phyloP scores from a whole-genome alignment of 83 land plant genomes.

The Larix sibirica region DNA sequence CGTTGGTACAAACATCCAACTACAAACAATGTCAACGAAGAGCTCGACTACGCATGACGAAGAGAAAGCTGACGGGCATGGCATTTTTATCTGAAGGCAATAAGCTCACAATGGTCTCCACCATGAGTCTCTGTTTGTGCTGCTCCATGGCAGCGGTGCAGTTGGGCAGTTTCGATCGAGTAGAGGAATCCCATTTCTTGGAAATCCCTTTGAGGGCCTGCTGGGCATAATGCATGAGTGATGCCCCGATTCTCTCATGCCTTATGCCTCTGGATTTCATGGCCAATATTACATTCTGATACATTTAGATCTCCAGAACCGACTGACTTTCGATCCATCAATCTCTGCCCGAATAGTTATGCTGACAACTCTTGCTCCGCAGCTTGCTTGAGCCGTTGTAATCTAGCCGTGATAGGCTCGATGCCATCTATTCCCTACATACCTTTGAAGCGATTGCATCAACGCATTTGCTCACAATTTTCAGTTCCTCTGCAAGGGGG shows the following conservation, averaged over 20 bases:
- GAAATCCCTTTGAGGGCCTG: constrained; percentile 49
- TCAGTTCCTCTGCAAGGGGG: constrained; percentile 78
- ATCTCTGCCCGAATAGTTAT: constrained; percentile 38
- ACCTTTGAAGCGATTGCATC: constrained; percentile 82
- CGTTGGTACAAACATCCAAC: too few species aligned
- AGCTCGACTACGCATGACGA: constrained; percentile 35
- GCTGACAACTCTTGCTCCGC: constrained; percentile 50
- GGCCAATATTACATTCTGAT: constrained; percentile 65
- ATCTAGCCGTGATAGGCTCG: constrained; percentile 64
- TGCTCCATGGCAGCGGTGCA: constrained; percentile 25
- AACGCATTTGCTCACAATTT: constrained; percentile 66
- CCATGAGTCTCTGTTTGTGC: constrained; percentile 46
- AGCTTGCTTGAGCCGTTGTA: constrained; percentile 71
- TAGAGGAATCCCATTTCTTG: constrained; percentile 47
- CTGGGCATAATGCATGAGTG: constrained; percentile 79
- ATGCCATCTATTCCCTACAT: constrained; percentile 70
- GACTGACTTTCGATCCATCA: constrained; percentile 94
- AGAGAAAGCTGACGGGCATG: constrained; percentile 75
- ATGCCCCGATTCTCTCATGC: constrained; percentile 77
- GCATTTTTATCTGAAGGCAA: constrained; percentile 65
- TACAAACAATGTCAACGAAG: too few species aligned
- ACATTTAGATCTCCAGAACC: constrained; percentile 58
- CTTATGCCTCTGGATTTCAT: constrained; percentile 73
- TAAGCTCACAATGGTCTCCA: constrained; percentile 70
- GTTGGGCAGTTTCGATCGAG: constrained; percentile 28